phyloP scores from a whole-genome alignment of 2,329 filamentous ascomycete genomes.

The Myriosclerotinia curreyana region DNA sequence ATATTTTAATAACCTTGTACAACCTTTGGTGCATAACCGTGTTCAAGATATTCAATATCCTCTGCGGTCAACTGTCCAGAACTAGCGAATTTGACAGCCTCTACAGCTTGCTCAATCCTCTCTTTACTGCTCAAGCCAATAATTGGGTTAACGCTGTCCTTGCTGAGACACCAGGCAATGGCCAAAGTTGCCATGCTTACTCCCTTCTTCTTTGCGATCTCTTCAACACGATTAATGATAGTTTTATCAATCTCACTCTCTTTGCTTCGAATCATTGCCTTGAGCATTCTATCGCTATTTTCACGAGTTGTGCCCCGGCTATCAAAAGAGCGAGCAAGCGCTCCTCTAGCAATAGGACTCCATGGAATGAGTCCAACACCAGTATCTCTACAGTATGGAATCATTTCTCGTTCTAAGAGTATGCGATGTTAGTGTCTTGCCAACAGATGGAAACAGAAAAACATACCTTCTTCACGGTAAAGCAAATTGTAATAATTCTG shows the following conservation, averaged over 20 bases:
- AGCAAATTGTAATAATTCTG: constrained; percentile 57
- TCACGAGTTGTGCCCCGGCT: constrained; percentile 31
- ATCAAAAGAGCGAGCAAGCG: constrained; percentile 37
- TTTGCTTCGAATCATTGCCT: constrained; percentile 25
- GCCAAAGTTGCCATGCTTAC: constrained; percentile 59
- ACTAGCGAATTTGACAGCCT: constrained; percentile 41
- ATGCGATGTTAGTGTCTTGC: constrained; percentile 1
- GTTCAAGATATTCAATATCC: constrained; percentile 54
- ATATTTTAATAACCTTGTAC: constrained; percentile 27
- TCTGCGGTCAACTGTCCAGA: constrained; percentile 50
- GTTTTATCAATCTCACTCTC: constrained; percentile 36
- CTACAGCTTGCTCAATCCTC: constrained; percentile 55
- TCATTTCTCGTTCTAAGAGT: constrained; percentile 42
- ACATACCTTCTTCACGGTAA: constrained; percentile 55
- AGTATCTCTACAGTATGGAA: constrained; percentile 38
- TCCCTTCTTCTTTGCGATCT: constrained; percentile 54
- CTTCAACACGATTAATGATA: constrained; percentile 48
- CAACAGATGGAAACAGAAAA: constrained; percentile 30
- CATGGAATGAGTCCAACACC: constrained; percentile 43
- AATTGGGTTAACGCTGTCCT: constrained; percentile 50
- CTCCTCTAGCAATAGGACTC: constrained; percentile 41
- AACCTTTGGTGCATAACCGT: constrained; percentile 47
- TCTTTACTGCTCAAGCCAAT: constrained; percentile 52
- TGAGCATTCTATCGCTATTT: constrained; percentile 29
- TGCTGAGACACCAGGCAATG: constrained; percentile 53